A percentile compares a stretch with the other conserved stretches of the same genome.
These are phyloP conservation scores for Colletotrichum melonis DNA, from an alignment of 2,329 filamentous ascomycete genomes.

Conservation along the genomic window DNA sequence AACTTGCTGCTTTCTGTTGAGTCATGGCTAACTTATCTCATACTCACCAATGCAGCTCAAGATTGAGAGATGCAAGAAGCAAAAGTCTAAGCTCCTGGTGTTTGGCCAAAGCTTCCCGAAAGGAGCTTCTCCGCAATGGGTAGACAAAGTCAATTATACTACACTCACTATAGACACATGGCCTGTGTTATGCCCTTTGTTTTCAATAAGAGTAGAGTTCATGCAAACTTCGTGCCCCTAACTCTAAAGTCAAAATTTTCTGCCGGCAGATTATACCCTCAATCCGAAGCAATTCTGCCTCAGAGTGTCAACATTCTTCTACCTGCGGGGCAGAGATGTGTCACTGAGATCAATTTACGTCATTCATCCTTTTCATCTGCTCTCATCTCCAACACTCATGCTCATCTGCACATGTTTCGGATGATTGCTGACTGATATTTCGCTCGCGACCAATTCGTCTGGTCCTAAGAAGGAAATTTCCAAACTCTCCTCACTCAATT, in stretches of 20 bases:
- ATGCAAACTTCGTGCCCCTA: neutral
- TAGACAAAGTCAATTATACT: slow-evolving; percentile 11
- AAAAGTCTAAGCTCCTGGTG: neutral
- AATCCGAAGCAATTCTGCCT: slow-evolving; percentile 7
- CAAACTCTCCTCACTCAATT: too few species aligned
- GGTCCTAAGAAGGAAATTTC: neutral
- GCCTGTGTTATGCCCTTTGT: neutral
- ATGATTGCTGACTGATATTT: neutral
- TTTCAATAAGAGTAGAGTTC: slow-evolving; percentile 1
- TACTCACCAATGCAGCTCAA: neutral
- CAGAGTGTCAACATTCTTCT: neutral
- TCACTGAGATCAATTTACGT: neutral
- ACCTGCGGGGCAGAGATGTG: neutral
- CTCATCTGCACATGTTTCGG: neutral
- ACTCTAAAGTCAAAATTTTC: slow-evolving; percentile 6
- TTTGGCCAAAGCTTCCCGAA: neutral
- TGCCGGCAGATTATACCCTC: neutral
- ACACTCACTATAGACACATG: neutral
- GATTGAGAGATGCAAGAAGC: too few species aligned
- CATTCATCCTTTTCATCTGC: too few species aligned
- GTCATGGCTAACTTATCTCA: neutral
- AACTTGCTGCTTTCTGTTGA: neutral
- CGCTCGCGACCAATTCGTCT: neutral
- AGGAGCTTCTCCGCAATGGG: slow-evolving; percentile 1
- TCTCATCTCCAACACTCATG: neutral